A percentile compares a stretch with the other conserved stretches of the same genome.
Conservation (phyloP, 2,329 filamentous ascomycete species). For the Aspergillus versicolor region DNA sequence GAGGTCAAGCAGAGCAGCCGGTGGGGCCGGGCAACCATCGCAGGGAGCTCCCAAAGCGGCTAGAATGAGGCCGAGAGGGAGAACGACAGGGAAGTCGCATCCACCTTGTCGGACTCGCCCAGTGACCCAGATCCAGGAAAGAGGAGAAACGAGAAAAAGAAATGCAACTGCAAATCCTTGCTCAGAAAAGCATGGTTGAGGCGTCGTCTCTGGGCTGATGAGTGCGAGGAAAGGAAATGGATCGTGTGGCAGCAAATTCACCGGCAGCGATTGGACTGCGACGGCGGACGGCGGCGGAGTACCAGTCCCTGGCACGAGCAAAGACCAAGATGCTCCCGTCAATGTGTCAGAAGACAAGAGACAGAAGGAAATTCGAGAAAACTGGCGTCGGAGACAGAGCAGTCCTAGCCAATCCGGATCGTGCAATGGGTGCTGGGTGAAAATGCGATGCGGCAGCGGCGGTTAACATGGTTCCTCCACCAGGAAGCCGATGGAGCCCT, state of each 20-base stretch:
- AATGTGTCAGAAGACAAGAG: conserved; percentile 4
- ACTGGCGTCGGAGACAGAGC: background rate
- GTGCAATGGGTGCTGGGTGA: background rate
- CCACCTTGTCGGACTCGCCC: background rate
- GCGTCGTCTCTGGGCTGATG: background rate
- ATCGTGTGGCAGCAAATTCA: background rate
- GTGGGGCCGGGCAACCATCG: conserved; percentile 6
- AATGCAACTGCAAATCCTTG: conserved; percentile 8
- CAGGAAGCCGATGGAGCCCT: too few relatives aligned
- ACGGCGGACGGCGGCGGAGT: background rate
- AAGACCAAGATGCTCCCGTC: background rate
- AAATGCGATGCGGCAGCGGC: conserved; percentile 18
- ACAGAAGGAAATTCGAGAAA: background rate
- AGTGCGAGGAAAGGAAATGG: background rate
- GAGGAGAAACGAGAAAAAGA: conserved; percentile 4
- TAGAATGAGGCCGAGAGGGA: background rate
- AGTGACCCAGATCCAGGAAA: background rate
- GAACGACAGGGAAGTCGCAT: background rate
- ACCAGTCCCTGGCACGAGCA: conserved; percentile 4
- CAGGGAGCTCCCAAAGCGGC: background rate
- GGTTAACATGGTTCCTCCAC: conserved; percentile 6
- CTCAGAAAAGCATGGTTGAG: conserved; percentile 9
- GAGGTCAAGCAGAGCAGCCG: background rate
- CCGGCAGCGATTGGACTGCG: background rate
- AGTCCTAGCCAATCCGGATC: conserved; percentile 2